These are phyloP conservation scores for Pseudogymnoascus sp. DNA, from an alignment of 2,329 filamentous ascomycete species.

Conservation along the genomic window DNA sequence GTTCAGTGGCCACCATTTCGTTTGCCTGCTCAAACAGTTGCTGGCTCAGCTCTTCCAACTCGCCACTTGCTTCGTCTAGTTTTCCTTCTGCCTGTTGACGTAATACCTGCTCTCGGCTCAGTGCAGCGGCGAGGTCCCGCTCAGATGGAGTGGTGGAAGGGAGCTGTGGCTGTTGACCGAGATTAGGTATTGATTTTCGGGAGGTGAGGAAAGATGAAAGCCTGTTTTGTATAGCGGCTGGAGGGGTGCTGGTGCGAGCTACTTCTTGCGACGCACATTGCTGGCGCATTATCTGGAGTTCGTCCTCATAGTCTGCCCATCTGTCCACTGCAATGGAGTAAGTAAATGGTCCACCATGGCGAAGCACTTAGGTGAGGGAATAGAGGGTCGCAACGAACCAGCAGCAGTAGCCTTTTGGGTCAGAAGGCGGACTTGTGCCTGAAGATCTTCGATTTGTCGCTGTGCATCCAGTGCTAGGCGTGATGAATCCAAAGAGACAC, in stretches of 20 bases:
- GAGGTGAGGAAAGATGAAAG: constrained; percentile 40
- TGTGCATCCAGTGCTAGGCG: constrained; percentile 33
- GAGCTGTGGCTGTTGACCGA: constrained; percentile 15
- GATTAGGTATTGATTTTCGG: constrained; percentile 39
- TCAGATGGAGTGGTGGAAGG: constrained; percentile 20
- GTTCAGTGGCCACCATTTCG: constrained; percentile 75
- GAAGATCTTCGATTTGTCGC: constrained; percentile 57
- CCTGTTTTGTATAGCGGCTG: constrained; percentile 20
- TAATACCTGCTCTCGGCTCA: constrained; percentile 58
- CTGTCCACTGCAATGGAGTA: constrained; percentile 42
- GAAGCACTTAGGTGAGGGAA: neutral
- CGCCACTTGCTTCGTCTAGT: constrained; percentile 56
- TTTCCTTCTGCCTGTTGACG: constrained; percentile 61
- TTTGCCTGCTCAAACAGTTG: constrained; percentile 76
- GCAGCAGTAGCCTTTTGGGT: constrained; percentile 62
- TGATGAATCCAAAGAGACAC: constrained; percentile 14
- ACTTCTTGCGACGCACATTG: constrained; percentile 32
- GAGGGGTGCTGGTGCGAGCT: constrained; percentile 29
- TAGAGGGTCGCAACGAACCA: constrained; percentile 32
- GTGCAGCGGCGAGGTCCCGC: constrained; percentile 51
- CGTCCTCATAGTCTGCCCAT: constrained; percentile 75
- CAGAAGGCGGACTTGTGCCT: constrained; percentile 60
- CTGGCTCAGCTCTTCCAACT: constrained; percentile 71
- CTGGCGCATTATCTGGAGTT: constrained; percentile 52
- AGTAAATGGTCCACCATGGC: constrained; percentile 10